phyloP scores from a whole-genome alignment of 495 filamentous ascomycete genomes.

The Penicillium manginii region DNA sequence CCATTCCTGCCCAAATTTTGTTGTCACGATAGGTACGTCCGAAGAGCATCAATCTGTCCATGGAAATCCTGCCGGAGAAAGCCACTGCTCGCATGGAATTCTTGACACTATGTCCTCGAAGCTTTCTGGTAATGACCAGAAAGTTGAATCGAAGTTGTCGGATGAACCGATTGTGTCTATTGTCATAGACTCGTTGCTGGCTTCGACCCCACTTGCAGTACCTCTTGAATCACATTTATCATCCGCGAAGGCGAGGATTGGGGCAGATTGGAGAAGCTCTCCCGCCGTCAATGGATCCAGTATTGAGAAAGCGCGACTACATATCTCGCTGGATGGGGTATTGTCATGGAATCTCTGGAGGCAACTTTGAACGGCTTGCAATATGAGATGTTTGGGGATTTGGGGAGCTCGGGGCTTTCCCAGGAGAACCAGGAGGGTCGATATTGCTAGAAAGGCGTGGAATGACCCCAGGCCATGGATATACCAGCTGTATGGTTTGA shows the following conservation, averaged over 20 bases:
- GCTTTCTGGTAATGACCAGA: constrained; percentile 2
- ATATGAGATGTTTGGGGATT: neutral
- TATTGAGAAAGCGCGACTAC: neutral
- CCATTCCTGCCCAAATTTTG: neutral
- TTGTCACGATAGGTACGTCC: neutral
- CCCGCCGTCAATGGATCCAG: neutral
- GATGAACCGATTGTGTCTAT: neutral
- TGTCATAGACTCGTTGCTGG: neutral
- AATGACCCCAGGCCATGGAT: constrained; percentile 11
- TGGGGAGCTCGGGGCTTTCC: neutral
- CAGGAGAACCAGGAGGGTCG: constrained; percentile 5
- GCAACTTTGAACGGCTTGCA: neutral
- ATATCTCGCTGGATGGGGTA: constrained; percentile 9
- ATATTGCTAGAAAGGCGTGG: constrained; percentile 11
- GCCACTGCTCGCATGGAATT: constrained; percentile 6
- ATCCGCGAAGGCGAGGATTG: neutral
- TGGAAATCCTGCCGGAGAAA: constrained; percentile 7
- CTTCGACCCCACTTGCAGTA: neutral
- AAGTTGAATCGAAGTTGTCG: neutral
- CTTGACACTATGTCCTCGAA: constrained; percentile 2
- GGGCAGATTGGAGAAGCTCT: neutral
- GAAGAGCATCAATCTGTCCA: constrained; percentile 3
- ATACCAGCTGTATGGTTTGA: constrained; percentile 12
- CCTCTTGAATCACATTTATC: neutral
- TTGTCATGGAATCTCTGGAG: neutral